These are phyloP conservation scores for Westerdykella aurantiaca DNA, from an alignment of 2,329 filamentous ascomycete species.

Conservation along the genomic window DNA sequence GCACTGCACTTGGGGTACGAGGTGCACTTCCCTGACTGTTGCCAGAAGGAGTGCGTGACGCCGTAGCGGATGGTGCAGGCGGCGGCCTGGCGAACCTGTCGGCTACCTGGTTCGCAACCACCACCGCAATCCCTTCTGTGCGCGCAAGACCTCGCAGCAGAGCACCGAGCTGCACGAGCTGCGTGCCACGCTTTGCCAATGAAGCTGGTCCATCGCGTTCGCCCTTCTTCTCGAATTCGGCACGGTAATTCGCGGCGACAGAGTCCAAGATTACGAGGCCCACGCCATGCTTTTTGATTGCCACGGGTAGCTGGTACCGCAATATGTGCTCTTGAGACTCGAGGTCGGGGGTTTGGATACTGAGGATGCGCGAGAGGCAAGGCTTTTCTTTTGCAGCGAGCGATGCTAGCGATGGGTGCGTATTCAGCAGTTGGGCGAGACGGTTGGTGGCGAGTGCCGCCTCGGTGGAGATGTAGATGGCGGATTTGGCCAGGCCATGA, in stretches of 20 bases:
- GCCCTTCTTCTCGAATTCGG: conserved; percentile 66
- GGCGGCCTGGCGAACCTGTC: conserved; percentile 62
- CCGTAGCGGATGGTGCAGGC: conserved; percentile 16
- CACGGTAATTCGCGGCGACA: conserved; percentile 91
- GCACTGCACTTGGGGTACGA: neutral
- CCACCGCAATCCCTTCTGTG: conserved; percentile 69
- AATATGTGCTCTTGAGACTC: conserved; percentile 95
- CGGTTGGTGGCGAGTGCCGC: conserved; percentile 75
- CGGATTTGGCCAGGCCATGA: conserved; percentile 63
- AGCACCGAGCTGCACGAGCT: conserved; percentile 71
- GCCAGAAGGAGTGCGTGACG: conserved; percentile 23
- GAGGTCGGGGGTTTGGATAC: conserved; percentile 78
- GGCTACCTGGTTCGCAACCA: conserved; percentile 92
- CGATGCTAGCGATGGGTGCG: conserved; percentile 55
- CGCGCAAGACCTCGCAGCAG: conserved; percentile 71
- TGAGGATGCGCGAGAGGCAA: conserved; percentile 70
- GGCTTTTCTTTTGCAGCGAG: conserved; percentile 45
- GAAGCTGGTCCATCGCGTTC: conserved; percentile 33
- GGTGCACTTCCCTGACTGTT: conserved; percentile 21
- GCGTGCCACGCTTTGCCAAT: conserved; percentile 69
- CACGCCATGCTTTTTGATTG: conserved; percentile 67
- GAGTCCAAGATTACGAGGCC: conserved; percentile 85
- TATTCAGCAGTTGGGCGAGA: conserved; percentile 68
- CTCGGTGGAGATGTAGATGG: conserved; percentile 93
- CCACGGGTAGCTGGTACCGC: conserved; percentile 83